Base-by-base conservation (phyloP, 371 early-diverging fungal species). In the Mucor circinelloides region DNA sequence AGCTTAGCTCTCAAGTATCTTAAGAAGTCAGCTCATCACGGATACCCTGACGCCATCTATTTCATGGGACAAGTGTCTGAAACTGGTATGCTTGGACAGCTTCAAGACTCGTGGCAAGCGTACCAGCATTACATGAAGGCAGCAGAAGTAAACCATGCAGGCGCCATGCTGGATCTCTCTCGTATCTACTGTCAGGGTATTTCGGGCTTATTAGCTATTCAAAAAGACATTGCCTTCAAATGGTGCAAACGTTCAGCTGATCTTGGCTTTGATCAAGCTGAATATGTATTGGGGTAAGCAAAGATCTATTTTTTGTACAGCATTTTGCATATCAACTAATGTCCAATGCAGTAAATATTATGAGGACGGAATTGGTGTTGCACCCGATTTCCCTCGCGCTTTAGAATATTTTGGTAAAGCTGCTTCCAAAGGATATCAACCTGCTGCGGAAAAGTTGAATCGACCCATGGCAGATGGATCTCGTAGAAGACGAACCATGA, bases 231-330 rank as follows among this genome's bases (percentile, higher is more conserved):
- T 10, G 81, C 83, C 0, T 74, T 71, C 55, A 73, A 74, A 36
- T 83, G 83, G 83, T 83, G 83, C 44, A 60, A 69, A 12, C 63
- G 74, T 8, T 77, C 78, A 25, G 73, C 83, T 27, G 75, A 74
- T 19, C 65, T 67, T 13, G 81, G 78, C 2, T 60, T 69, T 34
- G 72, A 66, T 54, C 58, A 70, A 27, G 83, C 83, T 1, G 79
- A 80, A 63, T 83, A 73, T 67, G 66, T 62, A 7, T 34, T 83
- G 32, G 83, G 83, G 83, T 83, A 79, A 60, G n/a, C 7, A 44
- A 34, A 28, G 13, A 23, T 42, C 7, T 42, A 6, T 55, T 5
- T 64, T 7, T 34, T 21, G 15, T 21, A 15, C 9, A n/a, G n/a
- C n/a, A n/a, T 19, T 15, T 9, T 19, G 40, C 28, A 3, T 38